phyloP scores from a whole-genome alignment of 2,329 filamentous ascomycete species.

The Hypoxylon sp. region DNA sequence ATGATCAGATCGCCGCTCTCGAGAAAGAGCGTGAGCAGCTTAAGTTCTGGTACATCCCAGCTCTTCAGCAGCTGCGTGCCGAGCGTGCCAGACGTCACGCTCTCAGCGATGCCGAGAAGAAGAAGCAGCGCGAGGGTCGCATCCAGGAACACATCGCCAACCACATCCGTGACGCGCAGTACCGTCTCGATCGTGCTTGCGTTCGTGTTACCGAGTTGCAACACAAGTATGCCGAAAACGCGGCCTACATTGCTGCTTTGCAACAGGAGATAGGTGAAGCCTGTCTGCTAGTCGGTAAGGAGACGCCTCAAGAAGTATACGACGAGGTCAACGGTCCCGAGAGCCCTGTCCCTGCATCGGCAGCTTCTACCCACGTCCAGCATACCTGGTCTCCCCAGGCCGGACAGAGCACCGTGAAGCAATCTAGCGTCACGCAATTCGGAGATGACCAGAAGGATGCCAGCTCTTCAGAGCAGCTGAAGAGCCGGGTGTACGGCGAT shows the following conservation, averaged over 20 bases:
- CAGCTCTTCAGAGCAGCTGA: not conserved
- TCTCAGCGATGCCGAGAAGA: not conserved
- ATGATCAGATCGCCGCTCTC: slow-evolving; percentile 20
- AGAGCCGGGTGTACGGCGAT: not conserved
- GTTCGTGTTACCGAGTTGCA: slow-evolving; percentile 16
- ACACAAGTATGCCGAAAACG: not conserved
- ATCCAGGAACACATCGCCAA: slow-evolving; percentile 35
- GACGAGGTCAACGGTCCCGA: slow-evolving; percentile 17
- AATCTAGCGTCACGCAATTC: not conserved
- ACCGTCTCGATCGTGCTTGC: slow-evolving; percentile 32
- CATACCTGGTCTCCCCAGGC: not conserved
- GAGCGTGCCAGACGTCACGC: not conserved
- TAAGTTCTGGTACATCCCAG: slow-evolving; percentile 16
- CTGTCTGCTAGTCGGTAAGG: slow-evolving; percentile 16
- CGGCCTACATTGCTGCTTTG: not conserved
- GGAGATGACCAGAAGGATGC: not conserved
- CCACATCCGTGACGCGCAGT: slow-evolving; percentile 32
- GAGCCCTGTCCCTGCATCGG: not conserved
- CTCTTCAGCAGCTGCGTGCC: slow-evolving; percentile 17
- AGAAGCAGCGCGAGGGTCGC: slow-evolving; percentile 17
- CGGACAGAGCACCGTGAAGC: not conserved
- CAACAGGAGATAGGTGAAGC: slow-evolving; percentile 23
- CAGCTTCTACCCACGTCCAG: not conserved
- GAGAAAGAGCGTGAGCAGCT: slow-evolving; percentile 32
- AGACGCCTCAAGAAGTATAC: slow-evolving; percentile 7